Base-by-base conservation (phyloP, 2,329 filamentous ascomycete genomes). In the Aspergillus neoniger region DNA sequence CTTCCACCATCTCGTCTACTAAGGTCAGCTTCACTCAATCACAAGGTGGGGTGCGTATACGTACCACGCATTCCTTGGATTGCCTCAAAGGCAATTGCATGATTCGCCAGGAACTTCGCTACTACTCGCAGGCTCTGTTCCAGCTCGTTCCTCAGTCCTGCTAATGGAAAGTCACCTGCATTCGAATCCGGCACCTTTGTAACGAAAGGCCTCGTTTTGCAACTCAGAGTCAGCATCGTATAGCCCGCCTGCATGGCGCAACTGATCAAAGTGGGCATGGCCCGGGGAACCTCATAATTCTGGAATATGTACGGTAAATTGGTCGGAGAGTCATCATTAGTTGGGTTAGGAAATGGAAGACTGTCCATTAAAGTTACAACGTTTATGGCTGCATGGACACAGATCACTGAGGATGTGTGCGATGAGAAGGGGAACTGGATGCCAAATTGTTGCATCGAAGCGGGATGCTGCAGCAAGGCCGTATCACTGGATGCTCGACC, bases 201-300 rank as follows among this genome's bases (percentile, higher is more conserved):
- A 25, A 62, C 55, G 8, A 65, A 52, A 7, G 47, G 49, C 9
- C 60, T 43, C 2, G 63, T 59, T 54, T 69, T 65, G 9, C 66
- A 54, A 52, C 64, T 68, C 10, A 72, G 56, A 67, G 72, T 74
- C 21, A 73, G 43, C 59, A 74, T 60, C 5, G 68, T 66, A 47
- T 72, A 74, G 19, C 69, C 64, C 14, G 72, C 59, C 63, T 67
- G 65, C 63, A 65, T 63, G 8, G 58, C 63, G 12, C 65, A 67
- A 59, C 65, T 72, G n/a, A 69, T 69, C 41, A 73, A 68, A 0
- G 65, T 65, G 0, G 71, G 70, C 64, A 73, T 69, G 8, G 67
- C 71, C 6, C 71, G 68, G 2, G 71, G 69, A 15, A 62, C 48
- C 19, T 55, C 50, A 12, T 49, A 60, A 2, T 28, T 51, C 47